These are phyloP conservation scores for Blastobotrys persicus DNA, from an alignment of 1,139 yeast species.

Conservation along the genomic window DNA sequence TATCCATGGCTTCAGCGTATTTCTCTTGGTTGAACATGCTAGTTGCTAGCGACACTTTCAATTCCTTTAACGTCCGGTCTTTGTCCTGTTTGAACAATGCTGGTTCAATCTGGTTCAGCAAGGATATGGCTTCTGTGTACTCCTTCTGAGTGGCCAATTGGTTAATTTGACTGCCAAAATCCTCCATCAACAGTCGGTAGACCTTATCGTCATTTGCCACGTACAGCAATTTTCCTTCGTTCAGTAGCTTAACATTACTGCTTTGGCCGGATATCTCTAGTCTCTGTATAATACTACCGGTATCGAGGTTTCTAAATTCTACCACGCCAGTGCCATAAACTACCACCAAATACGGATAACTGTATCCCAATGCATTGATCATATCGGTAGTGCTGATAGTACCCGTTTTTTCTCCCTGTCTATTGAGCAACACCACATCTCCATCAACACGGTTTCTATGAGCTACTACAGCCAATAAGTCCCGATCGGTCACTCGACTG, in stretches of 20 bases:
- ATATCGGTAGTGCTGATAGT: background rate
- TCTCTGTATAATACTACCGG: slow-evolving; percentile 30
- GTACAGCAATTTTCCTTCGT: slow-evolving; percentile 25
- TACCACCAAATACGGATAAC: slow-evolving; percentile 36
- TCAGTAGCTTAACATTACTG: slow-evolving; percentile 18
- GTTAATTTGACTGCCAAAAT: slow-evolving; percentile 37
- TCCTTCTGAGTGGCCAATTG: slow-evolving; percentile 23
- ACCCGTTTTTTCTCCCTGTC: background rate
- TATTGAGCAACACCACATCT: background rate
- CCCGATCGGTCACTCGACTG: background rate
- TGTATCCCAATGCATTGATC: slow-evolving; percentile 25
- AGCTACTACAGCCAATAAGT: background rate
- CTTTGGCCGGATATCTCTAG: slow-evolving; percentile 25
- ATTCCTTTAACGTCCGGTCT: slow-evolving; percentile 42
- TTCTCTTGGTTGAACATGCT: slow-evolving; percentile 36
- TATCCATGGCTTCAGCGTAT: slow-evolving; percentile 43
- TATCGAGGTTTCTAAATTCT: slow-evolving; percentile 35
- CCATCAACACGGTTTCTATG: background rate
- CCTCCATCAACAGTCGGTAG: slow-evolving; percentile 27
- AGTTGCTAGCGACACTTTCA: slow-evolving; percentile 45
- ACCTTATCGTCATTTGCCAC: slow-evolving; percentile 31
- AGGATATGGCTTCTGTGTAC: slow-evolving; percentile 44
- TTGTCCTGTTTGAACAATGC: slow-evolving; percentile 35
- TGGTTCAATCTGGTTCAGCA: slow-evolving; percentile 40
- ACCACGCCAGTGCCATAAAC: slow-evolving; percentile 22